Evolutionary conservation across 2,329 filamentous ascomycete genomes (phyloP), one percentile per base, ranked within the genome.

Genomic region (Phyllosticta capitalensis): DNA sequence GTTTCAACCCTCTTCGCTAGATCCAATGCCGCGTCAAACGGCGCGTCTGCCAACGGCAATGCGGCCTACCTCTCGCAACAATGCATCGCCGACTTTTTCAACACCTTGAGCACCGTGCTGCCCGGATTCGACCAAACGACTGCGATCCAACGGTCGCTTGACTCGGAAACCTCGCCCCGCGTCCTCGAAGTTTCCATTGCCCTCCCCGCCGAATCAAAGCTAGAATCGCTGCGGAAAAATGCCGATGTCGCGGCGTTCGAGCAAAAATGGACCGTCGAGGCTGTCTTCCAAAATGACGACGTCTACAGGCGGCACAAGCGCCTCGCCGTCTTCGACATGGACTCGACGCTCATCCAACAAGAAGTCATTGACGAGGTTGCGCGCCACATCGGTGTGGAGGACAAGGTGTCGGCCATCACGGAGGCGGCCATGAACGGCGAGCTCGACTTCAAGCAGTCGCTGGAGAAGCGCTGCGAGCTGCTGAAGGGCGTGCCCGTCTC

Each of bases 301-400:
- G 79, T 92, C 30, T 90, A 87, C 78, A 81, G 90, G 61, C 82
- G 87, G 26, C 84, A 95, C 73, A 92, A 92, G 65, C 84, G 92
- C 9, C 79, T 97, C 10, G 91, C 92, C 3, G 90, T 96, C 30
- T 99, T 99, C 69, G 94, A 99, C 73, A 99, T 99, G 94, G 94
- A 99, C 76, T 94, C 88, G 73, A 99, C 94, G 0, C 82, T 99
- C 62, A 97, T 99, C 71, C 88, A 92, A 58, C 92, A 99, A 73
- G 94, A 99, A 76, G 92, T 96, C 62, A 97, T 99, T 70, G 94
- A 99, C 73, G 86, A 97, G 67, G 86, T 99, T 60, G 94, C 94
- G 3, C 85, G 88, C 58, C 88, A 88, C 45, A 84, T 96, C 1
- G 89, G 90, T 56, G 82, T 95, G n/a, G 85, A 90, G 66, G 51